phyloP scores from a whole-genome alignment of 148 eudicot genomes.

The Nepenthes gracilis region DNA sequence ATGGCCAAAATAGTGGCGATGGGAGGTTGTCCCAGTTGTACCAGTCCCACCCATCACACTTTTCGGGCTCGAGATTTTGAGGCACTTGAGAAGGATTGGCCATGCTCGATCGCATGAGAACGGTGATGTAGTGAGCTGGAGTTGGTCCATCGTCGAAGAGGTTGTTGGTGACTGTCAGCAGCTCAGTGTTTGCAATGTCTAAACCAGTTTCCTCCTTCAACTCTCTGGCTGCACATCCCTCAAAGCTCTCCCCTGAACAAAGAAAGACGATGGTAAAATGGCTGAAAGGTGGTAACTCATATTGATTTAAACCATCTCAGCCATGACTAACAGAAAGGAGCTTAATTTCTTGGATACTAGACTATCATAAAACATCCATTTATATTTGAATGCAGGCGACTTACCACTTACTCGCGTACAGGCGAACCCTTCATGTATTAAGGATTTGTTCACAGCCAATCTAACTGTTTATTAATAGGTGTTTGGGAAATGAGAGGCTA shows the following conservation, averaged over 20 bases:
- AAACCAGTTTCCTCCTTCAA: conserved; percentile 84
- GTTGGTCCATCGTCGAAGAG: conserved; percentile 29
- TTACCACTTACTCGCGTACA: too few species aligned
- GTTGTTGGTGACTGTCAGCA: conserved; percentile 57
- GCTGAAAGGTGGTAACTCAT: background rate
- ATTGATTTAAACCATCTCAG: background rate
- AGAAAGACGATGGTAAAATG: background rate
- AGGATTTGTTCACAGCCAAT: too few species aligned
- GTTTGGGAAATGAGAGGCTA: too few species aligned
- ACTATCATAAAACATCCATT: too few species aligned
- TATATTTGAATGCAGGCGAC: too few species aligned
- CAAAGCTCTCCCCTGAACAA: conserved; percentile 73
- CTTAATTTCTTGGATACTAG: too few species aligned
- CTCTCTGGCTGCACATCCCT: conserved; percentile 84
- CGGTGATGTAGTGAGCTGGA: conserved; percentile 44
- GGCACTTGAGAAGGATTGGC: conserved; percentile 41
- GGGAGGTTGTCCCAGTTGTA: conserved; percentile 77
- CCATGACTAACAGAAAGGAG: too few species aligned
- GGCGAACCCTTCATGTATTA: too few species aligned
- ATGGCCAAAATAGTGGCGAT: conserved; percentile 51
- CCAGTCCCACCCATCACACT: conserved; percentile 95
- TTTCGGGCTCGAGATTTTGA: conserved; percentile 61
- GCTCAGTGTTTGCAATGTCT: conserved; percentile 41
- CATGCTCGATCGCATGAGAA: conserved; percentile 43
- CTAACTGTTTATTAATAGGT: too few species aligned